Evolutionary conservation across 2,329 filamentous ascomycete species (phyloP).

Genomic region (Diplodia corticola): DNA sequence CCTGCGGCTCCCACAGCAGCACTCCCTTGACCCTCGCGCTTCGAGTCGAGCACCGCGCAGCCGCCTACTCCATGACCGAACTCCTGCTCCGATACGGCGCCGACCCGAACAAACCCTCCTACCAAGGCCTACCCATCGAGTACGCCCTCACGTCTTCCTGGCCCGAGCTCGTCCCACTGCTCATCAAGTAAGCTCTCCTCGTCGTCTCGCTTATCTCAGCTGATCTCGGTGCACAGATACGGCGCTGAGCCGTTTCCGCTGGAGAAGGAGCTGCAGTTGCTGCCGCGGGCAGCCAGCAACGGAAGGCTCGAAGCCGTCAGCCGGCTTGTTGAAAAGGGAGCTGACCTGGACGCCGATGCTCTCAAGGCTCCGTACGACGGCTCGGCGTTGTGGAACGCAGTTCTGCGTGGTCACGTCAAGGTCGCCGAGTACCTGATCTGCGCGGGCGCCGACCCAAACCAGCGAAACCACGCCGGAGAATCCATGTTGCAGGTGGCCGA

Average conservation of each 20-base stretch:
- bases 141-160: neutral
- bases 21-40: neutral
- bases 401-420: neutral
- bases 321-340: no score
- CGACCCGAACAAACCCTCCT: neutral
- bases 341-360: neutral
- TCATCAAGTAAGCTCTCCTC: neutral
- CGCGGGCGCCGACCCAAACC: neutral
- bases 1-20: neutral
- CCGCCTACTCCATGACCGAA: neutral
- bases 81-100: neutral
- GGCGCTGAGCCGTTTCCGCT: neutral
- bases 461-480: neutral
- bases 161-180: neutral
- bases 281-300: neutral
- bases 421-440: neutral
- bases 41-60: neutral
- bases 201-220: neutral
- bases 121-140: neutral
- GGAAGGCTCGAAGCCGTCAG: no score
- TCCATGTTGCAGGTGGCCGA: conserved; percentile 16
- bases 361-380: neutral
- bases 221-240: neutral
- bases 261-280: neutral
- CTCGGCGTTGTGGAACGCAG: neutral